Conservation (phyloP, 139 green algal species). For the Chlorella sp. region DNA sequence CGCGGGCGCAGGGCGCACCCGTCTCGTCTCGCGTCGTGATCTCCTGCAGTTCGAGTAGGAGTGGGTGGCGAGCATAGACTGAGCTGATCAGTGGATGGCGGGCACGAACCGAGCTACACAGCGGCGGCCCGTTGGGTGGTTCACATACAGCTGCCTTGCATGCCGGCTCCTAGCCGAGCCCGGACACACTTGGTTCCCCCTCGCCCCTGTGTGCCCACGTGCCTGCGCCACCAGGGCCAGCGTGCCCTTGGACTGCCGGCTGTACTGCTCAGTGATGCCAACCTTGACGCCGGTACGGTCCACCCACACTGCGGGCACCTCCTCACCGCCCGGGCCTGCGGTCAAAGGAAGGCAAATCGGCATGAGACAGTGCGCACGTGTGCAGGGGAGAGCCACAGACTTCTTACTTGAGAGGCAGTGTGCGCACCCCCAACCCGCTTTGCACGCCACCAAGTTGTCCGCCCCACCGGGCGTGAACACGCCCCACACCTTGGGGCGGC, state of each 20-base stretch:
- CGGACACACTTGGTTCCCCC: conserved; percentile 17
- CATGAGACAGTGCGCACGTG: neutral
- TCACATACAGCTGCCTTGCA: neutral
- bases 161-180: neutral
- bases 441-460: too few species aligned
- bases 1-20: conserved; percentile 42
- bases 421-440: too few species aligned
- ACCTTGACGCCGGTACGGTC: conserved; percentile 90
- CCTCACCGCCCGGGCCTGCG: conserved; percentile 61
- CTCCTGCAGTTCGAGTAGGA: conserved; percentile 46
- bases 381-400: neutral
- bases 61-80: neutral
- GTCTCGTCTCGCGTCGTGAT: conserved; percentile 72
- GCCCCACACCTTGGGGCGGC: too few species aligned
- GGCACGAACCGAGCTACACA: neutral
- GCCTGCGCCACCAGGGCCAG: conserved; percentile 83
- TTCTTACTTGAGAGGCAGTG: neutral
- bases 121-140: neutral
- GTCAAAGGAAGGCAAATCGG: neutral
- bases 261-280: conserved; percentile 61
- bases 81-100: neutral
- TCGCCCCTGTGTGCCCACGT: too few species aligned
- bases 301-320: conserved; percentile 95
- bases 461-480: too few species aligned
- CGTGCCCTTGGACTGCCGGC: conserved; percentile 55